These are phyloP conservation scores for Termitomyces sp. DNA, from an alignment of 768 basidiomycete genomes.

Conservation along the genomic window DNA sequence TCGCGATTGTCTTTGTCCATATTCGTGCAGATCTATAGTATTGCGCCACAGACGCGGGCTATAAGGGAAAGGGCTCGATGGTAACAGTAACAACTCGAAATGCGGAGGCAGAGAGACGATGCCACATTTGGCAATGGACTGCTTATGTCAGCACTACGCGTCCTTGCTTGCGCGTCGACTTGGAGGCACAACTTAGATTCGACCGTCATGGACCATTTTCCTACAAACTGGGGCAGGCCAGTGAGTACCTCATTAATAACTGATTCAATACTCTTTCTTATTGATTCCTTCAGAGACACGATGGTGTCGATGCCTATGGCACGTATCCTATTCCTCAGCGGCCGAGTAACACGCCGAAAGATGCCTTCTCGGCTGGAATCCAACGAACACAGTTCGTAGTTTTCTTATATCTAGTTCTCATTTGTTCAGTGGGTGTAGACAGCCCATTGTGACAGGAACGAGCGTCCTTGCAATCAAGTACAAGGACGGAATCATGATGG, in stretches of 20 bases:
- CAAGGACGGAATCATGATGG: conserved; percentile 97
- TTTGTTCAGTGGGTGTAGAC: conserved; percentile 38
- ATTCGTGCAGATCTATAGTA: neutral
- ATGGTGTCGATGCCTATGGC: conserved; percentile 68
- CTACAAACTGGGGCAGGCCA: conserved; percentile 80
- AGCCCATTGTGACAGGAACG: conserved; percentile 97
- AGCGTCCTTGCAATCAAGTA: conserved; percentile 91
- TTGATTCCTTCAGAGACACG: conserved; percentile 52
- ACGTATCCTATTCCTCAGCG: conserved; percentile 74
- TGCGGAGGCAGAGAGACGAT: neutral
- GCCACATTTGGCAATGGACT: neutral
- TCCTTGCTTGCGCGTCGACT: conserved; percentile 17
- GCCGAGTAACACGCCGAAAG: conserved; percentile 43
- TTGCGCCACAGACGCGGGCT: neutral
- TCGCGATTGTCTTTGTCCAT: conserved; percentile 67
- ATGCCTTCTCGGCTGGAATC: conserved; percentile 61
- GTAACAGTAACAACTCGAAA: neutral
- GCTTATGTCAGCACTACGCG: conserved; percentile 17
- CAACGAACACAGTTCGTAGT: conserved; percentile 74
- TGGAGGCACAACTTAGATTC: neutral
- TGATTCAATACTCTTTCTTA: neutral
- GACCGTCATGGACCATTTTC: conserved; percentile 73
- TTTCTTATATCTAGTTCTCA: neutral
- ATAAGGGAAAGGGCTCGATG: neutral
- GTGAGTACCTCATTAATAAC: conserved; percentile 32